Percentiles rank a stretch among this genome's conserved stretches.
Evolutionary conservation across 148 eudicot genomes (phyloP).

Genomic region (Vaccinium darrowii): DNA sequence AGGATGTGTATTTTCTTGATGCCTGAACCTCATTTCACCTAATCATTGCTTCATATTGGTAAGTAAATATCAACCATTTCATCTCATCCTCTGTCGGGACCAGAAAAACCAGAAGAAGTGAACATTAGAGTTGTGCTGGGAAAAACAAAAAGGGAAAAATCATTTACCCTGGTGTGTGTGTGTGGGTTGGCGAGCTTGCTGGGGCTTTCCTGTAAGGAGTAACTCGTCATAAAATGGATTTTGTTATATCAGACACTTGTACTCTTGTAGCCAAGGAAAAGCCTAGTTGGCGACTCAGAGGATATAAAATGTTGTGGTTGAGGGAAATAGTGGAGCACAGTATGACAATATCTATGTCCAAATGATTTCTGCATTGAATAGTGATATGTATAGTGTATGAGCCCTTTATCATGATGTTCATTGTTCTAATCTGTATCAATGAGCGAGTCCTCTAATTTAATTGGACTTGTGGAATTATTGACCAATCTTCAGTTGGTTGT

Average conservation of each 20-base stretch:
- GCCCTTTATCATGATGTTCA: background rate
- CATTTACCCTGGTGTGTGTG: background rate
- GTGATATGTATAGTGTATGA: background rate
- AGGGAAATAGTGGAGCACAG: background rate
- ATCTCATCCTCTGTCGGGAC: background rate
- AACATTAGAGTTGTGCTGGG: background rate
- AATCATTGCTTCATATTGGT: background rate
- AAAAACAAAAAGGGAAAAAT: background rate
- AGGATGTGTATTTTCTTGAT: background rate
- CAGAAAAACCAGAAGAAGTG: background rate
- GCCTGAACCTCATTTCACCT: no score
- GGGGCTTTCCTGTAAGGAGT: no score
- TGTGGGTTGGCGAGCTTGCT: background rate
- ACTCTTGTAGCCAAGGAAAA: background rate
- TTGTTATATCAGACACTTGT: no score
- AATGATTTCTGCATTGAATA: background rate
- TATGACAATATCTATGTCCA: background rate
- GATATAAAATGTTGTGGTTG: background rate
- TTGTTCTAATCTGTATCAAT: background rate
- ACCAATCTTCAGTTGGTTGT: no score
- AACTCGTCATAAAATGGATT: no score
- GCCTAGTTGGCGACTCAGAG: background rate
- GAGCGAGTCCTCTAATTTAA: constrained; percentile 28
- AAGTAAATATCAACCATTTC: background rate
- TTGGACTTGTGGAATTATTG: no score